Conservation (phyloP, 2,329 filamentous ascomycete species). For the Fusarium solani-melongenae region DNA sequence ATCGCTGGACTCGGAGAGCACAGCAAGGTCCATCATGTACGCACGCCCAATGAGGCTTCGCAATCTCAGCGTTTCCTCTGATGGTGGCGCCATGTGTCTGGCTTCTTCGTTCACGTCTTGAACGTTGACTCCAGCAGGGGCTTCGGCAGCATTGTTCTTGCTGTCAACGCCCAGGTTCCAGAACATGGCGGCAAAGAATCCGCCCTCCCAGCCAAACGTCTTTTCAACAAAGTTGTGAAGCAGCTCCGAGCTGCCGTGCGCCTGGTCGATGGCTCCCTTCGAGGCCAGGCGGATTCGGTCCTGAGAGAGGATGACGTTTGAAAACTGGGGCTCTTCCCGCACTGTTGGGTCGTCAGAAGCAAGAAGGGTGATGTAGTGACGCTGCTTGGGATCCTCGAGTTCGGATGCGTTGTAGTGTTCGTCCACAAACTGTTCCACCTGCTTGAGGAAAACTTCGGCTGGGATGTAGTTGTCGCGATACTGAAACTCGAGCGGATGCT, state of each 20-base stretch:
- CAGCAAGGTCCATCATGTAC: slow-evolving; percentile 83
- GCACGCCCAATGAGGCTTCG: slow-evolving; percentile 82
- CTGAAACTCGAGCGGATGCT: slow-evolving; percentile 80
- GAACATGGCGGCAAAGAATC: slow-evolving; percentile 85
- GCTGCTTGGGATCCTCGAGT: slow-evolving; percentile 50
- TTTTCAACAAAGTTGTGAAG: slow-evolving; percentile 79
- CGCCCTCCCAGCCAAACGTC: slow-evolving; percentile 86
- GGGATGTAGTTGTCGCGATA: slow-evolving; percentile 84
- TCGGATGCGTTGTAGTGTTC: slow-evolving; percentile 57
- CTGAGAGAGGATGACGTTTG: slow-evolving; percentile 71
- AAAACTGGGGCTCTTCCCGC: slow-evolving; percentile 73
- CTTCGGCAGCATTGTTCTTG: slow-evolving; percentile 53
- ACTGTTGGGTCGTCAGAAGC: slow-evolving; percentile 87
- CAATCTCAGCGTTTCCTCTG: slow-evolving; percentile 70
- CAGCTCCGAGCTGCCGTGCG: slow-evolving; percentile 56
- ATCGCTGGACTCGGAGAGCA: slow-evolving; percentile 76
- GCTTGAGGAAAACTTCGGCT: slow-evolving; percentile 72
- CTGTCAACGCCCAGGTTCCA: slow-evolving; percentile 74
- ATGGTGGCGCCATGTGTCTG: slow-evolving; percentile 48
- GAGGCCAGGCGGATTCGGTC: slow-evolving; percentile 80
- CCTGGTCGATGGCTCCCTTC: slow-evolving; percentile 61
- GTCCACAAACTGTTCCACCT: slow-evolving; percentile 66
- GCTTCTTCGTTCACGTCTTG: slow-evolving; percentile 40
- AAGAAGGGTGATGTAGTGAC: slow-evolving; percentile 66
- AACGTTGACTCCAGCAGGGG: slow-evolving; percentile 42